Evolutionary conservation across 805 yeast genomes (phyloP).

Genomic region (Cyberlindnera mycetangii): DNA sequence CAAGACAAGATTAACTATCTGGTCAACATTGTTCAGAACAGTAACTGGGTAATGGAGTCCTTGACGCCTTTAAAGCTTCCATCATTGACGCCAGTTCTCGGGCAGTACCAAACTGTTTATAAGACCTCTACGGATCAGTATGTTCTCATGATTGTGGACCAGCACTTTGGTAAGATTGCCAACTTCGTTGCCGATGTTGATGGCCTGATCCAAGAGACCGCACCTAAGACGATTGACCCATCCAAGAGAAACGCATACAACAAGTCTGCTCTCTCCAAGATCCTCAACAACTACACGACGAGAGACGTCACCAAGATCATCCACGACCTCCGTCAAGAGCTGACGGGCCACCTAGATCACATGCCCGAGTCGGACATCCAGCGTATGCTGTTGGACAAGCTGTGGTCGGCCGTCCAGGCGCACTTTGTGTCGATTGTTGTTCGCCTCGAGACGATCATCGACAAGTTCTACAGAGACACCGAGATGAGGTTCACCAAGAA

Average conservation of each 20-base stretch:
- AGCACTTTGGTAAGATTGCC: constrained; percentile 64
- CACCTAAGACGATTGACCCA: constrained; percentile 37
- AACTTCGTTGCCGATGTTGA: constrained; percentile 66
- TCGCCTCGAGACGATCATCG: constrained; percentile 53
- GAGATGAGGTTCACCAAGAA: constrained; percentile 48
- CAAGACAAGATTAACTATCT: constrained; percentile 38
- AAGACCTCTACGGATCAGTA: constrained; percentile 38
- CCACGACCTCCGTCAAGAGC: constrained; percentile 49
- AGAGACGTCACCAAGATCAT: constrained; percentile 56
- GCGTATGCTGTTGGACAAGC: constrained; percentile 51
- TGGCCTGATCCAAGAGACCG: constrained; percentile 38
- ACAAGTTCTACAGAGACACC: constrained; percentile 49
- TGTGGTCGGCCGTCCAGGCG: constrained; percentile 71
- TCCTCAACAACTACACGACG: constrained; percentile 54
- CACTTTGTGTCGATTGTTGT: constrained; percentile 55
- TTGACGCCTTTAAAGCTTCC: constrained; percentile 28
- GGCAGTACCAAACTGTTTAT: constrained; percentile 28
- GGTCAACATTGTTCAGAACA: constrained; percentile 50
- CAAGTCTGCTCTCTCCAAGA: constrained; percentile 52
- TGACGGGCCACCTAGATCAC: constrained; percentile 50
- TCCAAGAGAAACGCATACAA: constrained; percentile 64
- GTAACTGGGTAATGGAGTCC: constrained; percentile 48
- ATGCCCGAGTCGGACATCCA: constrained; percentile 40
- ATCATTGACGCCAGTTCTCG: constrained; percentile 13
- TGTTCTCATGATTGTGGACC: constrained; percentile 43